A percentile compares a stretch with the other conserved stretches of the same genome.
phyloP scores from a whole-genome alignment of 345 rosid species.

The Citrus trifoliata region DNA sequence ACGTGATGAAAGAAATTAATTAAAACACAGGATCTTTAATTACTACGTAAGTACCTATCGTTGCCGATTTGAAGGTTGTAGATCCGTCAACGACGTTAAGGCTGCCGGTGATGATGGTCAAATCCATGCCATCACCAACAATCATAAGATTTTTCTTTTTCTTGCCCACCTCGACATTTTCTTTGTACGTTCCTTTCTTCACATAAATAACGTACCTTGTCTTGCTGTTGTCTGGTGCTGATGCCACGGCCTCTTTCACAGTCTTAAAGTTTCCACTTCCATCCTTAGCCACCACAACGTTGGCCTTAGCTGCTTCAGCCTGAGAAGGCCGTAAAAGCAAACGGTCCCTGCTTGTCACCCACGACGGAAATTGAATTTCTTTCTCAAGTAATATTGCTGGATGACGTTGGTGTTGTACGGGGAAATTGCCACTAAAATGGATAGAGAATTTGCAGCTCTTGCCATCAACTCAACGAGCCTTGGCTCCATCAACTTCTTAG shows the following conservation, averaged over 20 bases:
- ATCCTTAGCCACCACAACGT: constrained; percentile 70
- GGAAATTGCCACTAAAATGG: constrained; percentile 45
- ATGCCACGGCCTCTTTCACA: constrained; percentile 56
- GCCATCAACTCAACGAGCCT: constrained; percentile 47
- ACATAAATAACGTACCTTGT: constrained; percentile 63
- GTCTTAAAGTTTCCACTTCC: constrained; percentile 82
- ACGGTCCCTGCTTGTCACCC: constrained; percentile 59
- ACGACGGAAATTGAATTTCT: constrained; percentile 37
- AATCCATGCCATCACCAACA: constrained; percentile 69
- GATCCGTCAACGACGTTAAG: constrained; percentile 54
- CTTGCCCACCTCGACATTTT: constrained; percentile 65
- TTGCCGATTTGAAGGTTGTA: constrained; percentile 74
- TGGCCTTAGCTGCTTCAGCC: constrained; percentile 41
- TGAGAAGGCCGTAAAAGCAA: constrained; percentile 31
- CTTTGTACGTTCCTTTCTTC: constrained; percentile 71
- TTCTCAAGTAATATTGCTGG: constrained; percentile 3
- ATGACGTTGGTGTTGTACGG: constrained; percentile 16
- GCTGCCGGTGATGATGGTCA: constrained; percentile 59
- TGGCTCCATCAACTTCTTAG: constrained; percentile 28
- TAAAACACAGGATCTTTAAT: no score
- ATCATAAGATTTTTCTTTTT: constrained; percentile 70
- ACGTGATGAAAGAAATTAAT: no score
- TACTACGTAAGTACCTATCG: constrained; percentile 46
- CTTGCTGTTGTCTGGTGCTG: constrained; percentile 54
- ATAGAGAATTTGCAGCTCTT: constrained; percentile 50